A percentile compares a stretch with the other conserved stretches of the same genome.
Evolutionary conservation across 1,284 basidiomycete species (phyloP).

Genomic region (Ceratobasidium sp.): DNA sequence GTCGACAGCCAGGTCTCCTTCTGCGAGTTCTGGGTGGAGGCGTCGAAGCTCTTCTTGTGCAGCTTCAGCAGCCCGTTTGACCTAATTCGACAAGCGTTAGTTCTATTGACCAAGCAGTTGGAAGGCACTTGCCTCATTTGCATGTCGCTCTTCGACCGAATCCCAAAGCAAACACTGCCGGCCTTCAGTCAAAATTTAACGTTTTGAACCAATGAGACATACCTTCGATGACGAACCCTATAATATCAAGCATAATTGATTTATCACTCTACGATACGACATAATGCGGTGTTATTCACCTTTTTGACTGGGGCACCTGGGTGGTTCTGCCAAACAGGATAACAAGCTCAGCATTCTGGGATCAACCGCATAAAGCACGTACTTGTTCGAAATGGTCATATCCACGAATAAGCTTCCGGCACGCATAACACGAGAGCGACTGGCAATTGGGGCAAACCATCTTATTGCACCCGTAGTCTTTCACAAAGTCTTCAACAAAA

Average conservation of each 20-base stretch:
- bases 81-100: constrained; percentile 55
- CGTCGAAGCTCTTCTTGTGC: constrained; percentile 66
- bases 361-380: constrained; percentile 15
- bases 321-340: not conserved
- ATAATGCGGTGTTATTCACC: constrained; percentile 47
- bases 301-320: constrained; percentile 12
- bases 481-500: constrained; percentile 68
- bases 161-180: constrained; percentile 74
- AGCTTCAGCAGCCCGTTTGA: constrained; percentile 69
- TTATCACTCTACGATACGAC: not conserved
- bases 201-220: constrained; percentile 44
- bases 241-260: constrained; percentile 37
- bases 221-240: constrained; percentile 35
- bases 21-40: constrained; percentile 62
- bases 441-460: constrained; percentile 74
- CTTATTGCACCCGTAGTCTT: constrained; percentile 80
- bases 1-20: constrained; percentile 63
- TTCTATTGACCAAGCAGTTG: not conserved
- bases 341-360: not conserved
- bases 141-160: constrained; percentile 65
- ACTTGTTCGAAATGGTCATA: constrained; percentile 78
- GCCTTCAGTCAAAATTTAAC: not conserved
- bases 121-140: constrained; percentile 62
- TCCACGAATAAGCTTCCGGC: constrained; percentile 69
- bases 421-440: constrained; percentile 79